Conservation (phyloP, 768 basidiomycete species). For the Amanita exitialis region DNA sequence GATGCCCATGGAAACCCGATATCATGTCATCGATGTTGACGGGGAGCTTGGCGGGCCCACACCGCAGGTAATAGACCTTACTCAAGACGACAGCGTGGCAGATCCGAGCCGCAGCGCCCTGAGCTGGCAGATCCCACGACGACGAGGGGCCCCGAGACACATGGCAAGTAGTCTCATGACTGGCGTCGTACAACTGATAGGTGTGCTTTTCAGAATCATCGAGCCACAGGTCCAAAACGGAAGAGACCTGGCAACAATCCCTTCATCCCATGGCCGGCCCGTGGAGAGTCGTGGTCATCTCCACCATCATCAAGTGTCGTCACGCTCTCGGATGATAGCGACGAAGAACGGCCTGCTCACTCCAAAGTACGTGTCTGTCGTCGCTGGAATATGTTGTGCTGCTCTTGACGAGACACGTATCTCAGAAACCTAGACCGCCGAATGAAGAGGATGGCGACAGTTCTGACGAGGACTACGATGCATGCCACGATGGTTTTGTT, state of each 20-base stretch:
- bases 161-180: background rate
- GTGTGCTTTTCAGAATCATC: background rate
- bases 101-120: too few species aligned
- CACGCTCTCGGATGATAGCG: background rate
- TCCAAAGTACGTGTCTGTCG: background rate
- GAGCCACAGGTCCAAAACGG: background rate
- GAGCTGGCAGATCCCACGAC: too few species aligned
- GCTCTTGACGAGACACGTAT: background rate
- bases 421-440: background rate
- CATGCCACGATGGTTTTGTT: background rate
- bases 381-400: background rate
- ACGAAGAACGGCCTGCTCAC: background rate
- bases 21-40: conserved; percentile 4
- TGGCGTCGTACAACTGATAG: too few species aligned
- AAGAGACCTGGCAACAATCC: background rate
- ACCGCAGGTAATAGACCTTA: background rate
- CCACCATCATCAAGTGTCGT: background rate
- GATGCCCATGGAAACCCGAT: background rate
- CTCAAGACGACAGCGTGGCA: background rate
- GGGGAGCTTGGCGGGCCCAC: background rate
- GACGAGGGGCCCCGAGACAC: too few species aligned
- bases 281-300: too few species aligned
- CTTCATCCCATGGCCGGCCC: too few species aligned
- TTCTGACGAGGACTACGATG: background rate
- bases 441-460: background rate